A percentile compares a stretch with the other conserved stretches of the same genome.
Evolutionary conservation across 2,329 filamentous ascomycete genomes (phyloP).

Genomic region (Raffaelea arxii): DNA sequence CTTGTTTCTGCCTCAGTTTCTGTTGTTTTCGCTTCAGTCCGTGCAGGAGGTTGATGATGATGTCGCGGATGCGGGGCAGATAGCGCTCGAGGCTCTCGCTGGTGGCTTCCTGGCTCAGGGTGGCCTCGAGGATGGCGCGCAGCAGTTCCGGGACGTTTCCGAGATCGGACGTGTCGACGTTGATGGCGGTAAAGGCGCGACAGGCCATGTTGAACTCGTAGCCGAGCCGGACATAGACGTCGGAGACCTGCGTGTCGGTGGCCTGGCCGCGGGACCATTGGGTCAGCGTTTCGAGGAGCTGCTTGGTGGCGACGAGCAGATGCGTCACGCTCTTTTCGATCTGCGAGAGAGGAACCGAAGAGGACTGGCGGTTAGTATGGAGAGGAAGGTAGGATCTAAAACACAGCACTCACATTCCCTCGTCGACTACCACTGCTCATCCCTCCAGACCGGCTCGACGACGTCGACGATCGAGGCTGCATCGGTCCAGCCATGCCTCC

Average conservation of each 20-base stretch:
- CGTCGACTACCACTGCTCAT: conserved; percentile 29
- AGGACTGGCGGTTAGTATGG: conserved; percentile 16
- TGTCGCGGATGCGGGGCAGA: conserved; percentile 87
- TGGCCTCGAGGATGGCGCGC: conserved; percentile 86
- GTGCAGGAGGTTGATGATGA: conserved; percentile 95
- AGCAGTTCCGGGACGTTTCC: conserved; percentile 91
- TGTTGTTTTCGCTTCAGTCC: conserved; percentile 96
- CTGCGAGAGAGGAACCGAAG: conserved; percentile 65
- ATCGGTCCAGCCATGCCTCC: conserved; percentile 32
- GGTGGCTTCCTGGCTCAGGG: conserved; percentile 91
- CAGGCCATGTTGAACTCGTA: conserved; percentile 99
- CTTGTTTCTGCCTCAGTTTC: conserved; percentile 59
- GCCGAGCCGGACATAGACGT: conserved; percentile 92
- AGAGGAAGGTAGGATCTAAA: background rate
- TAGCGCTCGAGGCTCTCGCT: conserved; percentile 90
- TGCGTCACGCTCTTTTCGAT: conserved; percentile 99
- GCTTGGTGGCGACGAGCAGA: conserved; percentile 93
- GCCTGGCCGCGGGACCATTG: conserved; percentile 93
- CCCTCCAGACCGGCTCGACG: conserved; percentile 48
- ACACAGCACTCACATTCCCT: conserved; percentile 43
- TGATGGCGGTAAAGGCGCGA: conserved; percentile 91
- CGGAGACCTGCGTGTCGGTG: conserved; percentile 89
- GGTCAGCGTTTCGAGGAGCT: conserved; percentile 91
- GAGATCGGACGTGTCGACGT: conserved; percentile 87
- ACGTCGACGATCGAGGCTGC: conserved; percentile 54